These are phyloP conservation scores for Epichloe typhina DNA, from an alignment of 2,329 filamentous ascomycete species.

Conservation along the genomic window DNA sequence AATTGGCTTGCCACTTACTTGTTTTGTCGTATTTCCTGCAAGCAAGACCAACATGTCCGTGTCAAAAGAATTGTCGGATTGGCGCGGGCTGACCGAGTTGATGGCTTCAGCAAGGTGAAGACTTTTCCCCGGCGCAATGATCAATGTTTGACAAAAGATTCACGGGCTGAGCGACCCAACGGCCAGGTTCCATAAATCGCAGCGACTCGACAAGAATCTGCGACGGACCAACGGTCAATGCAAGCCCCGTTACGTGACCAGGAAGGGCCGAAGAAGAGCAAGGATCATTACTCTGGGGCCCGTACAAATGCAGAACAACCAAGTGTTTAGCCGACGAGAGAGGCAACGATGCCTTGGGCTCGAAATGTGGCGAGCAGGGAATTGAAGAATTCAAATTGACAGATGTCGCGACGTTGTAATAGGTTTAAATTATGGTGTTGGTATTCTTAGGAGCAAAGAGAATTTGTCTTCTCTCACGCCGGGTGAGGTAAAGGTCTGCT, in stretches of 20 bases:
- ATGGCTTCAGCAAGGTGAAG: not conserved
- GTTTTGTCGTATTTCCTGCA: not conserved
- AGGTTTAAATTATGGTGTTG: not conserved
- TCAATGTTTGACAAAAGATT: not conserved
- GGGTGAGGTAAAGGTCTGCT: not conserved
- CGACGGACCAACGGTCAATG: not conserved
- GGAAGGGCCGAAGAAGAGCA: conserved; percentile 6
- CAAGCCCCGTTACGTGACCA: not conserved
- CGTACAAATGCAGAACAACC: too few species aligned
- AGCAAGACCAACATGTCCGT: not conserved
- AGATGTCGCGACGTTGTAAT: too few species aligned
- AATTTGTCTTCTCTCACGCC: too few species aligned
- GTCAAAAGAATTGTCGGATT: not conserved
- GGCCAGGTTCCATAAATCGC: not conserved
- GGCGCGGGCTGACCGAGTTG: not conserved
- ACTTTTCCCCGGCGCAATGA: not conserved
- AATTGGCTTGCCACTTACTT: not conserved
- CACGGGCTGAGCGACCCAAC: not conserved
- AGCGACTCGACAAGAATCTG: not conserved
- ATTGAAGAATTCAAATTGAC: too few species aligned
- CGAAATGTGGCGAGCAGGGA: too few species aligned
- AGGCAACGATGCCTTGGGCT: too few species aligned
- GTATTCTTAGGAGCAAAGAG: not conserved
- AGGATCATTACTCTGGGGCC: not conserved
- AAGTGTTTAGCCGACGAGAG: too few species aligned